Evolutionary conservation across 208 protist species (phyloP).

Genomic region (Trypanosomatidae sp.): DNA sequence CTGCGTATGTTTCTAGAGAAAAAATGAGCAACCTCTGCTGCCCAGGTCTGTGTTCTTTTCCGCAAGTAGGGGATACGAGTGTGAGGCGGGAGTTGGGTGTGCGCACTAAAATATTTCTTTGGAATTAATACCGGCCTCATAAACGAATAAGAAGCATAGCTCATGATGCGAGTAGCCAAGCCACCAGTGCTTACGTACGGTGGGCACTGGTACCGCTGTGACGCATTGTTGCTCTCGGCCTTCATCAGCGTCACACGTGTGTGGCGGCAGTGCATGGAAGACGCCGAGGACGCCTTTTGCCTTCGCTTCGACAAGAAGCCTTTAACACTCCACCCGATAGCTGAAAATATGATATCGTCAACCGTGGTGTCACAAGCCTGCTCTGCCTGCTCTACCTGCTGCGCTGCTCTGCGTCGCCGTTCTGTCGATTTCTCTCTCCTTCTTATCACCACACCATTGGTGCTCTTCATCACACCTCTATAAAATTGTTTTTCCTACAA

Average conservation of each 20-base stretch:
- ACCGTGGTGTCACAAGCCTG: not conserved
- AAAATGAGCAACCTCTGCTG: not conserved
- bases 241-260: not conserved
- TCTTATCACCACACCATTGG: not conserved
- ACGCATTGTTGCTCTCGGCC: not conserved
- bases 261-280: not conserved
- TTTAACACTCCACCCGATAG: conserved; percentile 1
- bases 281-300: not conserved
- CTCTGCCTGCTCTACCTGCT: not conserved
- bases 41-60: not conserved
- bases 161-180: not conserved
- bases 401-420: not conserved
- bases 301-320: not conserved
- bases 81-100: not conserved
- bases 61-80: not conserved
- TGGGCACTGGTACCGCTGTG: not conserved
- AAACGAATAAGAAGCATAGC: not conserved
- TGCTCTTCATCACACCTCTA: not conserved
- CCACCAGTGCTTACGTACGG: not conserved
- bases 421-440: not conserved
- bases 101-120: not conserved
- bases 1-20: not conserved
- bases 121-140: not conserved
- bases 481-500: not conserved
- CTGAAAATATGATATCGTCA: not conserved